phyloP scores from a whole-genome alignment of 176 grass and related monocot species.

The Bromus sterilis region DNA sequence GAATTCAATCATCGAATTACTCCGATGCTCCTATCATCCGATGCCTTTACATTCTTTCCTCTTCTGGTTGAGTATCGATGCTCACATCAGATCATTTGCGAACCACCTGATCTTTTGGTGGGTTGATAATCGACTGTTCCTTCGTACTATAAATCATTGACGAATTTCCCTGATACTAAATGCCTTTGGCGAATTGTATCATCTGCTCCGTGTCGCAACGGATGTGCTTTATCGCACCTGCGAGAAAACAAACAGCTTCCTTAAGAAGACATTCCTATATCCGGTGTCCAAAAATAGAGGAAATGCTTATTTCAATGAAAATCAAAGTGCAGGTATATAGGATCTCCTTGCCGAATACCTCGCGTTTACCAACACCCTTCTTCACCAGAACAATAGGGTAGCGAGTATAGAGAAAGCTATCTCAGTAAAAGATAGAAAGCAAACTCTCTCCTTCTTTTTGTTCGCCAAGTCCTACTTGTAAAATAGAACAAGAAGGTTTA shows the following conservation, averaged over 20 bases:
- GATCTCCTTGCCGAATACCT: not conserved
- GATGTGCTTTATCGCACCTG: not conserved
- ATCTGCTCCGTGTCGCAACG: too few species aligned
- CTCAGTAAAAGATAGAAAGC: not conserved
- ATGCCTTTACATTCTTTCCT: too few species aligned
- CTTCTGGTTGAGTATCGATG: too few species aligned
- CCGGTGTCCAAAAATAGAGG: not conserved
- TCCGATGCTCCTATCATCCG: too few species aligned
- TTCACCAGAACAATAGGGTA: not conserved
- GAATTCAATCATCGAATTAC: too few species aligned
- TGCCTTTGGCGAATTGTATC: too few species aligned
- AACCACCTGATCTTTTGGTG: too few species aligned
- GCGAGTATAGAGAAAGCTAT: not conserved
- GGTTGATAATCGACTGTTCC: too few species aligned
- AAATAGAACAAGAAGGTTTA: not conserved
- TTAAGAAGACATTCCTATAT: not conserved
- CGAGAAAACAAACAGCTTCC: not conserved
- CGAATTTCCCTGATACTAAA: too few species aligned
- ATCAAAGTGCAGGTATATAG: not conserved
- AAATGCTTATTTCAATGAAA: not conserved
- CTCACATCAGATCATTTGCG: too few species aligned
- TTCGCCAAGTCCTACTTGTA: not conserved
- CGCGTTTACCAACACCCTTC: not conserved
- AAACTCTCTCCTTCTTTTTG: not conserved
- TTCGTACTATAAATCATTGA: too few species aligned